phyloP scores from a whole-genome alignment of 2,329 filamentous ascomycete genomes.

The Harringtonia lauricola region DNA sequence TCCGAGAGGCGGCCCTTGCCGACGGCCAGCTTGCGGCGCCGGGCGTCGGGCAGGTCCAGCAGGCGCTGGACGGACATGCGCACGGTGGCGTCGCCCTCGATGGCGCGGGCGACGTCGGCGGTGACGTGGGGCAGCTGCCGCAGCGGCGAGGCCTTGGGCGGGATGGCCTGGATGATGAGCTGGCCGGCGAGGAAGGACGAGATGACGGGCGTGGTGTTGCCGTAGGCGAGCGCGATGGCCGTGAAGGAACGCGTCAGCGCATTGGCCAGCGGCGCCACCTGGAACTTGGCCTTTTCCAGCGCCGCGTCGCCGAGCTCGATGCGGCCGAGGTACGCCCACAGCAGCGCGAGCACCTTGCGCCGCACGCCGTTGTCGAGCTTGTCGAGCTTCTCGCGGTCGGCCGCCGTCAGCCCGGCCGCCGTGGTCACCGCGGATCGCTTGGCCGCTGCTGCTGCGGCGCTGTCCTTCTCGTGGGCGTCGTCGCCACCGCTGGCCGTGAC shows the following conservation, averaged over 20 bases:
- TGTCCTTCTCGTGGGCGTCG: background rate
- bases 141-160: constrained; percentile 74
- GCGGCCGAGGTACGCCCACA: constrained; percentile 92
- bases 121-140: constrained; percentile 87
- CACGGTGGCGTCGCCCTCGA: constrained; percentile 64
- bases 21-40: constrained; percentile 61
- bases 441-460: background rate
- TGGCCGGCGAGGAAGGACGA: constrained; percentile 75
- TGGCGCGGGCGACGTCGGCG: constrained; percentile 48
- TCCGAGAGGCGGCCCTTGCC: constrained; percentile 62
- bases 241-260: constrained; percentile 77
- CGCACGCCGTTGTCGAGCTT: constrained; percentile 70
- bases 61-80: constrained; percentile 78
- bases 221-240: constrained; percentile 79
- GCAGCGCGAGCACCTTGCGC: constrained; percentile 75
- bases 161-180: constrained; percentile 78
- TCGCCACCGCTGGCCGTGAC: constrained; percentile 51
- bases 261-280: constrained; percentile 78
- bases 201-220: constrained; percentile 70
- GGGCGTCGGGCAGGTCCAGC: constrained; percentile 69
- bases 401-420: constrained; percentile 45
- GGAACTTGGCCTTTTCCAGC: constrained; percentile 77
- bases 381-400: constrained; percentile 67
- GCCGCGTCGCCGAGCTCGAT: constrained; percentile 70
- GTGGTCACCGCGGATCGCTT: constrained; percentile 28